Evolutionary conservation across 495 filamentous ascomycete species (phyloP).

Genomic region (Margaritispora aquatica): DNA sequence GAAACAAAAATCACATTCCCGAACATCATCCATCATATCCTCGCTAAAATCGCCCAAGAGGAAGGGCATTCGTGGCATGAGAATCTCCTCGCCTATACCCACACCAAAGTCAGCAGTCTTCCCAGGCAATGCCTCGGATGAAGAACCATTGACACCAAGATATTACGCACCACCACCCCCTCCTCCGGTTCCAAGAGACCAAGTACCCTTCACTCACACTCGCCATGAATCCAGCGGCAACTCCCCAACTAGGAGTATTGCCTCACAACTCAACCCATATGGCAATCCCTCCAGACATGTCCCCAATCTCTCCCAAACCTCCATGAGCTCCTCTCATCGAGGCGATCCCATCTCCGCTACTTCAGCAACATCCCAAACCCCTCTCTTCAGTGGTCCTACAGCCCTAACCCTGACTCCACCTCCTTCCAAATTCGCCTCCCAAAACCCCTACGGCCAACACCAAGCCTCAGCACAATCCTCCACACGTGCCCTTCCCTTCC

Average conservation of each 20-base stretch:
- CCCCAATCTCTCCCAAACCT: slow-evolving; percentile 16
- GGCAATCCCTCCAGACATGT: neutral
- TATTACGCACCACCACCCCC: slow-evolving; percentile 41
- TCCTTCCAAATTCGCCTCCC: slow-evolving; percentile 28
- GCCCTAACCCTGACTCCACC: neutral
- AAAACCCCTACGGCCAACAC: neutral
- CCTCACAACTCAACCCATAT: slow-evolving; percentile 13
- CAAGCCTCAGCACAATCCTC: neutral
- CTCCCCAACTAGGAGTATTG: slow-evolving; percentile 20
- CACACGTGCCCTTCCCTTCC: slow-evolving; percentile 49
- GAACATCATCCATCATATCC: slow-evolving; percentile 43
- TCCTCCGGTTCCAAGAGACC: slow-evolving; percentile 37
- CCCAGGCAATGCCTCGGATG: slow-evolving; percentile 34
- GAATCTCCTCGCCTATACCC: slow-evolving; percentile 49
- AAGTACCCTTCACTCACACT: slow-evolving; percentile 30
- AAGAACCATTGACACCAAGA: slow-evolving; percentile 44
- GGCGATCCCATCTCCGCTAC: slow-evolving; percentile 13
- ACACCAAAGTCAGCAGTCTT: slow-evolving; percentile 48
- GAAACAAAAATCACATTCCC: slow-evolving; percentile 32
- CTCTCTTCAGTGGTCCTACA: slow-evolving; percentile 20
- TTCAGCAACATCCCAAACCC: slow-evolving; percentile 17
- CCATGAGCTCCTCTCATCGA: neutral
- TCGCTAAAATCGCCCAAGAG: slow-evolving; percentile 45
- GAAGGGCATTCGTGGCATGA: slow-evolving; percentile 33
- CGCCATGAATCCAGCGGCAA: slow-evolving; percentile 9